Base-by-base conservation (phyloP, 2,329 filamentous ascomycete species). In the Dactylonectria estremocensis region DNA sequence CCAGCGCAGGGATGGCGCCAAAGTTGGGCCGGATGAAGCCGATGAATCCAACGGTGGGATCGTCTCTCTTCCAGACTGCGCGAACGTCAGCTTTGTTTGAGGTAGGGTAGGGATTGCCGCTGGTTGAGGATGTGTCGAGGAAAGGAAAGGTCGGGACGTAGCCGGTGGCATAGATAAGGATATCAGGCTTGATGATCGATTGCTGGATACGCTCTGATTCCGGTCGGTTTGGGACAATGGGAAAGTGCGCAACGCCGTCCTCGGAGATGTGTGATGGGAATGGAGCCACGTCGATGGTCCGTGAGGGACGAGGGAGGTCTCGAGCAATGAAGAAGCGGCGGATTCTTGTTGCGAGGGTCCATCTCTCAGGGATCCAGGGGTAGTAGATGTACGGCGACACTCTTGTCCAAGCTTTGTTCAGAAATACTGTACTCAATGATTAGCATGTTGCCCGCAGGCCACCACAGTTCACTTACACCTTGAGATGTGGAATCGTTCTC, bases 41-140 rank as follows among this genome's bases (percentile, higher is more conserved):
- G 20, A 86, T 84, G 67, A 84, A 86, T 2, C 78, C 83, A 3
- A 85, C 67, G 0, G 77, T 78, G 1, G 81, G 77, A 28, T 84
- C 80, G 5, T 77, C 72, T 0, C 72, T 67, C 16, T 73, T 77
- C 77, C 88, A 89, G 40, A 91, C 81, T 5, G 83, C 79, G 11
- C 87, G 84, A 8, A 90, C 85, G 68, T 85, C 82, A 3, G 83
- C 79, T 46, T 86, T 83, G 49, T 83, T 78, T 5, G 85, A 84
- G 11, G 80, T 80, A 0, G 85, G 82, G 56, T 83, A 84, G 0
- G 65, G 58, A 0, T 72, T 61, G 13, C 35, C 49, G 14, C 59
- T 28, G 24, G 24, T 48, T 3, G 46, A 22, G 13, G 14, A 5
- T 20, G 45, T 45, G 5, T 73, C 56, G 1, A 85, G 73, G 70